Base-by-base conservation (phyloP, 202 grass and related monocot species). In the Schoenoplectus triqueter region DNA sequence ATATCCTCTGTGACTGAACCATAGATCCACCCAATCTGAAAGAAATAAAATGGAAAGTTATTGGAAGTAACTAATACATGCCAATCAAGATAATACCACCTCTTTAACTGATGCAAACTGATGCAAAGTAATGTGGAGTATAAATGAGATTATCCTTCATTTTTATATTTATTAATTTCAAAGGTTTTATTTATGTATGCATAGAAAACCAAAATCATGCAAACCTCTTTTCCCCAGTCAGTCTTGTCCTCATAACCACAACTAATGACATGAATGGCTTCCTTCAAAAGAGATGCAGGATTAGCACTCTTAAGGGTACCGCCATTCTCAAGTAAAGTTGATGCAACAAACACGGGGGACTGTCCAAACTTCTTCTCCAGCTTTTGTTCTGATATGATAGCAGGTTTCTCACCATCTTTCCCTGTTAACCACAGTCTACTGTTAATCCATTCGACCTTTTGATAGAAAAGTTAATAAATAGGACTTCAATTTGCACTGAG, bases 1-100 rank as follows among this genome's bases (percentile, higher is more conserved):
- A 97, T 97, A 90, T 97, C 94, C 87, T 97, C 94, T 62, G 94
- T 97, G 84, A 97, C 92, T n/a, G 94, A 97, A n/a, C 94, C 94
- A 84, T 97, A 97, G 41, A 97, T 97, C 94, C 94, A 97, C 73
- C 94, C 94, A 92, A 96, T 86, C 94, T 97, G 84, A 79, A 55
- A 79, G 55, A 79, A 57, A 45, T 45, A 61, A 7, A 61, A 79
- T 19, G 45, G 3, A 40, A 79, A 61, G 65, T 85, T 71, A 66
- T 46, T 59, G 82, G 70, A 49, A 68, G 42, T 31, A 6, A 1
- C 60, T 59, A 60, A 39, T 21, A 60, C 11, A 60, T 78, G 31
- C 54, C 7, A 42, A 79, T 17, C 44, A 14, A 90, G 57, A 10
- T 79, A 79, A 45, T 41, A 55, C 1, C 10, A 78, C 10, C 54